These are phyloP conservation scores for Rhizomucor miehei DNA, from an alignment of 371 early-diverging fungal genomes.

Conservation along the genomic window DNA sequence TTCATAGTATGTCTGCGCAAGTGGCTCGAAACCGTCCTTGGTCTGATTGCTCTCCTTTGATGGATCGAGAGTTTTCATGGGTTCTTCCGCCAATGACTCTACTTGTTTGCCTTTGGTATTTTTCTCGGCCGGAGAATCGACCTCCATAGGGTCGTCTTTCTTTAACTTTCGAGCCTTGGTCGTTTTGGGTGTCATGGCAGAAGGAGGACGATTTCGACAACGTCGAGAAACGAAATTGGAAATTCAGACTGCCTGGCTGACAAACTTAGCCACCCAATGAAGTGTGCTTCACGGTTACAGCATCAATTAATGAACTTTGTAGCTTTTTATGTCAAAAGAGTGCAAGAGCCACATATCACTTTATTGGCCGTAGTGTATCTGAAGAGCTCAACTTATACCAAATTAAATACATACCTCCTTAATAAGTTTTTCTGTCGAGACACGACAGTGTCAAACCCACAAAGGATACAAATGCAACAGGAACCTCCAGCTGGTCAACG, in stretches of 20 bases:
- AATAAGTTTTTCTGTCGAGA: too few species aligned
- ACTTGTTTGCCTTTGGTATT: neutral
- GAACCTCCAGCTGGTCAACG: too few species aligned
- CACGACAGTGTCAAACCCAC: too few species aligned
- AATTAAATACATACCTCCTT: too few species aligned
- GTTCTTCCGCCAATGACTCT: neutral
- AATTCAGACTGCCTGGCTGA: neutral
- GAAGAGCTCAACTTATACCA: too few species aligned
- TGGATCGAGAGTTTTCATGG: neutral
- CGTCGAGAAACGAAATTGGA: neutral
- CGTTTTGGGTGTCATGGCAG: neutral
- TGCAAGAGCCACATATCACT: too few species aligned
- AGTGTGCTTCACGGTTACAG: too few species aligned
- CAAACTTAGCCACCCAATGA: neutral
- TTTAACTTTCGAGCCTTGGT: neutral
- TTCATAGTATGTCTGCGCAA: conserved; percentile 38
- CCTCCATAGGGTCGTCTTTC: neutral
- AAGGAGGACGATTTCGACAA: neutral
- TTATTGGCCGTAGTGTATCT: too few species aligned
- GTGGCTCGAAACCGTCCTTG: conserved; percentile 39
- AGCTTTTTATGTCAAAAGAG: too few species aligned
- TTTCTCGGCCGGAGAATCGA: neutral
- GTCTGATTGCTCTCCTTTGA: neutral
- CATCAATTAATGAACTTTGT: too few species aligned
- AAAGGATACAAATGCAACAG: too few species aligned